phyloP scores from a whole-genome alignment of 2,329 filamentous ascomycete species.

The Aspergillus sp. region DNA sequence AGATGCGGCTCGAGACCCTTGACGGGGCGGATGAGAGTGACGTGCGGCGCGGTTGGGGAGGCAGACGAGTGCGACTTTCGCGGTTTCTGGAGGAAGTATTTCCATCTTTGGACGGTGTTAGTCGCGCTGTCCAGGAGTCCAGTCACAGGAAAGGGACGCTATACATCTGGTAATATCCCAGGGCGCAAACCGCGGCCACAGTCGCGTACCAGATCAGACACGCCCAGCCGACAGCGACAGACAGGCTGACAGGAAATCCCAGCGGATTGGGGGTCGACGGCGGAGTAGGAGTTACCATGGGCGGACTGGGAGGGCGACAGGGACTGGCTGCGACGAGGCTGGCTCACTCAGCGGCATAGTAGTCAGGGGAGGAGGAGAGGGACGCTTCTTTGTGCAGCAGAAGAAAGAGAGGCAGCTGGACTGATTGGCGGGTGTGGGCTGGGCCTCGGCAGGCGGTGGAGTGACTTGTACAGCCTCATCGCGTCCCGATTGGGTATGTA shows the following conservation, averaged over 20 bases:
- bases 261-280: slow-evolving; percentile 4
- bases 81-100: slow-evolving; percentile 43
- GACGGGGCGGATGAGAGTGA: slow-evolving; percentile 86
- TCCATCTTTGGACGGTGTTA: slow-evolving; percentile 39
- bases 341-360: background rate
- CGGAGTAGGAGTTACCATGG: slow-evolving; percentile 8
- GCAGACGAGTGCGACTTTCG: slow-evolving; percentile 33
- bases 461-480: too few relatives aligned
- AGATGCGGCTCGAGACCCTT: slow-evolving; percentile 85
- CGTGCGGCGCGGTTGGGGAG: slow-evolving; percentile 54
- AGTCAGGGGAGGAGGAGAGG: too few relatives aligned
- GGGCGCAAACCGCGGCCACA: slow-evolving; percentile 46
- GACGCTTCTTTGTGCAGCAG: too few relatives aligned
- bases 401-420: too few relatives aligned
- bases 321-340: slow-evolving; percentile 1
- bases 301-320: too few relatives aligned
- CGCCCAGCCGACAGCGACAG: slow-evolving; percentile 38
- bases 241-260: slow-evolving; percentile 11
- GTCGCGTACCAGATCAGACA: slow-evolving; percentile 47
- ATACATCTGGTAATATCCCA: slow-evolving; percentile 54
- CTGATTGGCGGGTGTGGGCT: too few relatives aligned
- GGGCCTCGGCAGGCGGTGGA: too few relatives aligned
- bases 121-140: slow-evolving; percentile 1
- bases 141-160: slow-evolving; percentile 9
- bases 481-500: too few relatives aligned